phyloP scores from a whole-genome alignment of 225 moss, liverwort and hornwort species.

The Ulota crispa region DNA sequence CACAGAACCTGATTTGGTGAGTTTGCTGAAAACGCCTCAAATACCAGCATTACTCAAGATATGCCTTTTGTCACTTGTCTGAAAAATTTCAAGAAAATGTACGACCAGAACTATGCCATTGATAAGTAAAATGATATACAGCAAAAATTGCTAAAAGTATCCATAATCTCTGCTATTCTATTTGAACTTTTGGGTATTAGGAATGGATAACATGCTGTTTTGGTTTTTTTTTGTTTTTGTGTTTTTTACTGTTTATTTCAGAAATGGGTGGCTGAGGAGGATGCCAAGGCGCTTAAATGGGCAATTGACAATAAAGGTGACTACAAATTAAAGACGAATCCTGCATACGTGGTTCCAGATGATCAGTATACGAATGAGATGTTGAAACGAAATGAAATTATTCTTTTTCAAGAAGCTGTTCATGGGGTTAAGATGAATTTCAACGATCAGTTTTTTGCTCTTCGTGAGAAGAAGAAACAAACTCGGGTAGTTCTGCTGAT shows the following conservation, averaged over 20 bases:
- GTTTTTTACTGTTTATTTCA: neutral
- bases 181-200: neutral
- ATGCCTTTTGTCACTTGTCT: neutral
- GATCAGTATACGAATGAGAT: conserved; percentile 70
- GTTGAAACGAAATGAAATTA: conserved; percentile 82
- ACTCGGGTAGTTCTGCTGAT: conserved; percentile 42
- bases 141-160: neutral
- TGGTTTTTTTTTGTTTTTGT: neutral
- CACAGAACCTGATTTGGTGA: conserved; percentile 87
- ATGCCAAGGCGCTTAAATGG: conserved; percentile 62
- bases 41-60: neutral
- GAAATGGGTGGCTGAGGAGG: conserved; percentile 87
- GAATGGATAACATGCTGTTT: neutral
- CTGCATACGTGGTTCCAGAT: conserved; percentile 74
- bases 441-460: conserved; percentile 65
- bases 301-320: conserved; percentile 83
- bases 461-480: conserved; percentile 60
- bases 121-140: neutral
- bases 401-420: conserved; percentile 77
- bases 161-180: neutral
- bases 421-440: conserved; percentile 74
- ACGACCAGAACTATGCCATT: neutral
- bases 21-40: neutral
- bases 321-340: conserved; percentile 83
- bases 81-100: neutral